Base-by-base conservation (phyloP, 108 stramenopile genomes). In the Discostella stelligeroides region DNA sequence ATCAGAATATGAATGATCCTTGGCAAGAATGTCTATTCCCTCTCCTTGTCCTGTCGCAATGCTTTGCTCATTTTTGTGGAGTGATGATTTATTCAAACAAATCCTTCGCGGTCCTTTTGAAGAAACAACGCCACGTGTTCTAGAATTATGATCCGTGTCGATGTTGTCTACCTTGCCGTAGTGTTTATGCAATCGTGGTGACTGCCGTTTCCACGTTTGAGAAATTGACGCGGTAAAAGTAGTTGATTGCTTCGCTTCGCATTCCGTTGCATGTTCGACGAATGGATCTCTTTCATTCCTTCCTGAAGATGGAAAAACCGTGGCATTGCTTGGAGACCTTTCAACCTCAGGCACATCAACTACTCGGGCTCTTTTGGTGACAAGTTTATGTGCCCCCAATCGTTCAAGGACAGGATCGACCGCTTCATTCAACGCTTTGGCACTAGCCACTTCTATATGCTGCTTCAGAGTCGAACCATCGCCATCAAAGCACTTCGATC, bases 331-430 rank as follows among this genome's bases (percentile, higher is more conserved):
- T 14, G 29, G 24, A 59, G 23, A 41, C 5, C 37, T 13, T 24
- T 42, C 23, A 20, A 3, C 18, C 57, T 4, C 45, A 37, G 57
- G 4, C 40, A 8, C 17, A 37, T 23, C 53, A 18, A 27, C 28
- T 56, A 25, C 24, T 56, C 30, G 24, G 21, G 1, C 51, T 23
- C 58, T 76, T 53, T 64, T 76, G 10, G 63, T 4, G 46, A 76
- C 75, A 29, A 76, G 54, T 41, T 64, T 69, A 54, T 76, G 43
- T 41, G 45, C 63, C 43, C 75, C 75, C 59, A 51, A 17, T 57
- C 62, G 54, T 41, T 76, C 75, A 15, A 76, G 61, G 63, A 25
- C 28, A 29, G 54, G 43, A 24, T n/a, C n/a, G n/a, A n/a, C n/a
- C n/a, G n/a, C n/a, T n/a, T n/a, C n/a, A n/a, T n/a, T n/a, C n/a